These are phyloP conservation scores for Spathaspora gorwiae DNA, from an alignment of 805 yeast species.

Conservation along the genomic window DNA sequence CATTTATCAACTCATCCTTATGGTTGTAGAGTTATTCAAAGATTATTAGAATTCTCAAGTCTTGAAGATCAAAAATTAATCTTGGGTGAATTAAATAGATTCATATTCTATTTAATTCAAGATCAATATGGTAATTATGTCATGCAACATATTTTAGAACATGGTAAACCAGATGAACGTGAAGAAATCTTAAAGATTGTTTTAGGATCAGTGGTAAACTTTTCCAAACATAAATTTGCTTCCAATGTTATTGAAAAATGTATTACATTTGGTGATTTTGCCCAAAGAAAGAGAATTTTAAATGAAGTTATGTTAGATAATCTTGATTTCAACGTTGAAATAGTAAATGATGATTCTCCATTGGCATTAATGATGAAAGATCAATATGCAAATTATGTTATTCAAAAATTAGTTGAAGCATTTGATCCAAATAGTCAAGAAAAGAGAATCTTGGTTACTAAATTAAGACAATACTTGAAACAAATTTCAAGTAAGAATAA, in stretches of 20 bases:
- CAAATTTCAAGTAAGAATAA: conserved; percentile 58
- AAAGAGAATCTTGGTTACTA: conserved; percentile 63
- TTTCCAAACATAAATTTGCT: conserved; percentile 96
- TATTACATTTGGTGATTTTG: conserved; percentile 63
- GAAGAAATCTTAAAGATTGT: conserved; percentile 64
- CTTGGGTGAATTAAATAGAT: conserved; percentile 66
- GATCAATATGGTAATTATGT: conserved; percentile 98
- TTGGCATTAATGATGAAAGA: conserved; percentile 94
- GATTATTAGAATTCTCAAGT: conserved; percentile 77
- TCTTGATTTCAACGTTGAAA: conserved; percentile 42
- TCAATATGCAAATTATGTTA: conserved; percentile 95
- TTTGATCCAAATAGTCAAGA: conserved; percentile 58
- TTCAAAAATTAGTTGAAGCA: conserved; percentile 87
- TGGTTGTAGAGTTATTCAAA: conserved; percentile 95
- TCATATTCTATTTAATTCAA: conserved; percentile 72
- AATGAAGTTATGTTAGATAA: conserved; percentile 58
- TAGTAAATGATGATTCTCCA: conserved; percentile 61
- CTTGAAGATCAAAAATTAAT: conserved; percentile 61
- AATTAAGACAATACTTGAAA: conserved; percentile 76
- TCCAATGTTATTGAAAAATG: conserved; percentile 96
- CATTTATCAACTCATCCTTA: conserved; percentile 92
- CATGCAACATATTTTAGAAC: conserved; percentile 89
- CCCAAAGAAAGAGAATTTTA: conserved; percentile 60
- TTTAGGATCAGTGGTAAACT: conserved; percentile 64
- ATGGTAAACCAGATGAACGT: conserved; percentile 63